Evolutionary conservation across 306 rosid species (phyloP), one percentile per base, ranked within the genome.

Genomic region (Corylus americana): DNA sequence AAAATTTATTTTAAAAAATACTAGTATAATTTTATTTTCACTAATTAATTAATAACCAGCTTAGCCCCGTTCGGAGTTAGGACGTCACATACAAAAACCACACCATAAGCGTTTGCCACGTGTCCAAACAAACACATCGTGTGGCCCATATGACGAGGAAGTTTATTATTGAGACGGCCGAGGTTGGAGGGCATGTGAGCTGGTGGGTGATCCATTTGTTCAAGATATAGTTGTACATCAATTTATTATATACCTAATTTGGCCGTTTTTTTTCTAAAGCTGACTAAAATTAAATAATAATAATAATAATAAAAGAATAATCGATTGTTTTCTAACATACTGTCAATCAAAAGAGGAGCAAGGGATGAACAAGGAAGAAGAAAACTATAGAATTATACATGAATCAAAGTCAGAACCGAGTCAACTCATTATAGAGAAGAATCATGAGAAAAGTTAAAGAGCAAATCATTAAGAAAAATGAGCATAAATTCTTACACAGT

Each of bases 141-240:
- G 37, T 50, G 74, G 79, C 22, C 81, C 81, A 76, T 27, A 35
- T 22, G 45, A 25, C 27, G n/a, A 72, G 73, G 13, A 31, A 53
- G 42, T 63, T 62, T 73, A 73, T 74, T 73, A 81, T 85, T 47
- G 55, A 59, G 75, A 84, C 74, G 59, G 70, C 47, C 10, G 76
- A 68, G 82, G 87, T 67, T 18, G 31, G 1, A 5, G 45, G 45
- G 7, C 45, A 42, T 39, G 74, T 44, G 59, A 77, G 70, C 77
- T 57, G 61, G 78, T 31, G 48, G 53, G 9, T 17, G 14, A 22
- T 70, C 80, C 80, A 11, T 79, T 37, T 17, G 3, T 57, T 31
- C 83, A 42, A 39, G 31, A 39, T 20, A 25, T 12, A 0, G 47
- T 7, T 44, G 31, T 76, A 31, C 35, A 67, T 49, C 8, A 18